Evolutionary conservation across 441 rosid genomes (phyloP).

Genomic region (Corymbia citriodora): DNA sequence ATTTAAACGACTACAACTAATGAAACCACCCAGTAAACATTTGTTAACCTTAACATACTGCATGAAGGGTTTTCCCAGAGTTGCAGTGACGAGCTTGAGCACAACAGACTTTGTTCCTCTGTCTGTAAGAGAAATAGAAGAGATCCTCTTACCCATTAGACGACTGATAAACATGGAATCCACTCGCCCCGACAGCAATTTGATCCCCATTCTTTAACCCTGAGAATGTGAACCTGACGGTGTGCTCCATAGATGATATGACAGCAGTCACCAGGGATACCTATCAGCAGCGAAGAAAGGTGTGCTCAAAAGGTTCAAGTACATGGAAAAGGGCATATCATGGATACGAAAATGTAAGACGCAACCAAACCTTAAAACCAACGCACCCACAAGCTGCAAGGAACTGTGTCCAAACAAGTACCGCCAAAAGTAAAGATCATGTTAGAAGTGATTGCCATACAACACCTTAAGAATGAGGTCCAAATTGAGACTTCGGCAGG

Average conservation of each 20-base stretch:
- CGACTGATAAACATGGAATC: neutral
- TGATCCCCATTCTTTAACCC: neutral
- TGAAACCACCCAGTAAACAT: neutral
- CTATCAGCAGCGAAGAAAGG: neutral
- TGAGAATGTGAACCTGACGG: neutral
- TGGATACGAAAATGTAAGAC: neutral
- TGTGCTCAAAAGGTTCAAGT: fast-evolving
- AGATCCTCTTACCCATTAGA: neutral
- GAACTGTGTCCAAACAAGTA: neutral
- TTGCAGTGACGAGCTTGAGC: neutral
- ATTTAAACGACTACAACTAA: neutral
- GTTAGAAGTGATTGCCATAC: neutral
- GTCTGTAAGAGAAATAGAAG: neutral
- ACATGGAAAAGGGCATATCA: neutral
- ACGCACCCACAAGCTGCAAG: neutral
- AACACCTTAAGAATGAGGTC: neutral
- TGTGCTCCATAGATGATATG: neutral
- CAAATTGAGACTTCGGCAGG: neutral
- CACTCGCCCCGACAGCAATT: neutral
- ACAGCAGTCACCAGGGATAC: neutral
- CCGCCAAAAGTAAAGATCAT: fast-evolving
- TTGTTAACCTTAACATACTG: neutral
- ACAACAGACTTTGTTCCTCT: neutral
- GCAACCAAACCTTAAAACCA: neutral
- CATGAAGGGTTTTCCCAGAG: neutral